Conservation (phyloP, 495 filamentous ascomycete genomes). For the Viridothelium virens region DNA sequence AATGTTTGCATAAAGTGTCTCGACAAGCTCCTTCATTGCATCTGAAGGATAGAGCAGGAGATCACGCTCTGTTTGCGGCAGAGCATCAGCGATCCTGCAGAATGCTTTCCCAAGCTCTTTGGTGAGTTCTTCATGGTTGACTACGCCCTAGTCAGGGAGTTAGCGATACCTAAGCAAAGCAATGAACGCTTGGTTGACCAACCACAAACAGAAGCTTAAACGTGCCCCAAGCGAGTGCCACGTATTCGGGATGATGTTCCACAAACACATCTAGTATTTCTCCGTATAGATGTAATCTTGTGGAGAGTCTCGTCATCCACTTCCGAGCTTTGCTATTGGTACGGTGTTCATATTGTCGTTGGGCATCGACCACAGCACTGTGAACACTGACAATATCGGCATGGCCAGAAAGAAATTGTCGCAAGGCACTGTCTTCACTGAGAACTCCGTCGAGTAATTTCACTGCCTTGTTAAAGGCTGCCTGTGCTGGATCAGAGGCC, state of each 20-base stretch:
- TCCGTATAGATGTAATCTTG: neutral
- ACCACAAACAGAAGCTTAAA: slow-evolving; percentile 11
- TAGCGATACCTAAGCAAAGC: neutral
- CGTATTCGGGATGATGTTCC: slow-evolving; percentile 7
- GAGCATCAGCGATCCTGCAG: slow-evolving; percentile 29
- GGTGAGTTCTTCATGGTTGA: slow-evolving; percentile 30
- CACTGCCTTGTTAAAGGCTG: neutral
- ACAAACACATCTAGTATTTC: neutral
- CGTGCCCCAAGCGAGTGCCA: neutral
- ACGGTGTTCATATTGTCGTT: neutral
- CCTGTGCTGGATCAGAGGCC: neutral
- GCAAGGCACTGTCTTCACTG: neutral
- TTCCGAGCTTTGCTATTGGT: neutral
- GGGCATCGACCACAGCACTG: neutral
- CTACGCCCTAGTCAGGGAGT: slow-evolving; percentile 11
- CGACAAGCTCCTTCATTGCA: slow-evolving; percentile 29
- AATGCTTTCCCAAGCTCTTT: slow-evolving; percentile 29
- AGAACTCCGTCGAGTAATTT: neutral
- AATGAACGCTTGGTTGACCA: neutral
- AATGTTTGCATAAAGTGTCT: slow-evolving; percentile 31
- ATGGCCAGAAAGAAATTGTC: neutral
- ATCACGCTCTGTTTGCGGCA: slow-evolving; percentile 32
- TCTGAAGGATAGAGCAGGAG: slow-evolving; percentile 33
- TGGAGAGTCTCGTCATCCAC: neutral
- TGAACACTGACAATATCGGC: neutral